Evolutionary conservation across 495 filamentous ascomycete genomes (phyloP), one percentile per base, ranked within the genome.

Genomic region (Acidomyces sp.): DNA sequence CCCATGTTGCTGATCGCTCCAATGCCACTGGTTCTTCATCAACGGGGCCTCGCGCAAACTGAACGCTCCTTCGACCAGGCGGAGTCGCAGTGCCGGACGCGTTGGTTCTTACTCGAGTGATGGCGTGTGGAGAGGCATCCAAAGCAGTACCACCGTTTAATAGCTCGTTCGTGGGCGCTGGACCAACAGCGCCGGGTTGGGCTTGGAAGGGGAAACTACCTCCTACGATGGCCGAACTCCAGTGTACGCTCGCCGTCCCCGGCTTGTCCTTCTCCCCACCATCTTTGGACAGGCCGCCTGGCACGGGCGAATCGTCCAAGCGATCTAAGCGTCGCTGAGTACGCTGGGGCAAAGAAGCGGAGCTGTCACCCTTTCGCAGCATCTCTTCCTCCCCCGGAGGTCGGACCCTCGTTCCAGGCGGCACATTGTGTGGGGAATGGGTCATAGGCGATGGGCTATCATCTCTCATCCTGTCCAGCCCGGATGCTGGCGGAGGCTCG

Each of bases 61-160:
- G 60, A 9, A 65, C 62, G 45, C 62, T 65, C 10, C 58, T 49
- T 3, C 62, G 44, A 1, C 51, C 55, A 3, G 59, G 48, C n/a
- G 62, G 55, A 4, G 60, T 62, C 18, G 49, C 46, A 11, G 53
- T 39, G 2, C 53, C 60, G 29, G 54, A 48, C 10, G 16, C 25
- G 15, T 46, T 52, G 2, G 45, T 54, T 12, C 31, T 18, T 24
- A 32, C 45, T 34, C 53, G 28, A 9, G 28, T 3, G 19, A 24
- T 16, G 16, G 10, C 18, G n/a, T 9, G 4, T n/a, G 39, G 39
- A 6, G 28, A 7, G n/a, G 30, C 16, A 9, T 42, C 39, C 4
- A 26, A 10, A 23, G 33, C 32, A 3, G 34, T 35, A 21, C 31
- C 38, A 4, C 13, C 29, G 18, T 6, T 27, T 23, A 15, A n/a